Evolutionary conservation across 495 filamentous ascomycete genomes (phyloP).

Genomic region (Friedmanniomyces simplex): DNA sequence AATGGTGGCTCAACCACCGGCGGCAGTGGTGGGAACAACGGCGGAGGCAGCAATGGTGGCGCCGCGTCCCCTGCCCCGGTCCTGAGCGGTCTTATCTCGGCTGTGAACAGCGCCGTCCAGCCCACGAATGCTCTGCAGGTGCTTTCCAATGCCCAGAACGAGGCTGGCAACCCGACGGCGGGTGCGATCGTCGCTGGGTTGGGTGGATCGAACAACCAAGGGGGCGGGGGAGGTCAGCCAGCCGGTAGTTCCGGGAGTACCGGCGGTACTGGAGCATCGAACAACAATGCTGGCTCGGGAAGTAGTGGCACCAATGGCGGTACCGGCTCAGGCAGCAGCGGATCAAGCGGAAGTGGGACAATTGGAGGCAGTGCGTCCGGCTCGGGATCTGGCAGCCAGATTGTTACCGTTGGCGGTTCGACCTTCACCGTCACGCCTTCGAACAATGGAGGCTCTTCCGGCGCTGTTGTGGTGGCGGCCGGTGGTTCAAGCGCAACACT

Average conservation of each 20-base stretch:
- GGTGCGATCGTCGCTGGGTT: constrained; percentile 1
- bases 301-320: too few species aligned
- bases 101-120: constrained; percentile 5
- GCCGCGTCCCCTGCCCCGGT: not conserved
- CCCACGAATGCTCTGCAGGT: constrained; percentile 13
- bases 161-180: constrained; percentile 2
- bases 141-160: not conserved
- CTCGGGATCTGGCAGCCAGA: too few species aligned
- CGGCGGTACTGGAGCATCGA: not conserved
- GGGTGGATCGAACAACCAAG: not conserved
- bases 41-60: not conserved
- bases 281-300: not conserved
- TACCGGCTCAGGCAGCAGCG: not conserved
- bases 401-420: constrained; percentile 22
- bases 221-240: not conserved
- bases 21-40: not conserved
- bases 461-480: constrained; percentile 19
- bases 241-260: not conserved
- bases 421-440: constrained; percentile 26
- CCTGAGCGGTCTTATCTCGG: not conserved
- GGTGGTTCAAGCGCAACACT: constrained; percentile 17
- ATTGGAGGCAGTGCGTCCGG: too few species aligned
- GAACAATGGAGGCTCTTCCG: constrained; percentile 24
- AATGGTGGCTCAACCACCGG: not conserved
- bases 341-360: not conserved